Conservation (phyloP, 257 asterid genomes). For the Forsythia viridissima region DNA sequence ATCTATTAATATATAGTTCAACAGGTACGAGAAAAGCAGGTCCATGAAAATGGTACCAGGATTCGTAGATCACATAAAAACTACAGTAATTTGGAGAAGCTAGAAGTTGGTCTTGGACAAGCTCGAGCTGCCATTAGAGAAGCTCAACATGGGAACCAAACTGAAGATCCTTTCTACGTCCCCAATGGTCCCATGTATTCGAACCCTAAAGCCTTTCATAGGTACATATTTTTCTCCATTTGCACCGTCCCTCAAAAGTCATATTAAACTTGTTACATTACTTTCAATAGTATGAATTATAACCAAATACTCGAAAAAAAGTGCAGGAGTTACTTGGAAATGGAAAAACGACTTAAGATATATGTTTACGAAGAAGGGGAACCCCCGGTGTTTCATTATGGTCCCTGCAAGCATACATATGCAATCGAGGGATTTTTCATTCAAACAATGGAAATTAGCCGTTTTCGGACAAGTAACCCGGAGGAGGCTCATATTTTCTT, state of each 20-base stretch:
- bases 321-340: conserved; percentile 68
- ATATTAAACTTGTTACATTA: background rate
- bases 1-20: background rate
- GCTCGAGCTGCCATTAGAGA: conserved; percentile 56
- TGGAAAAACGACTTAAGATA: conserved; percentile 62
- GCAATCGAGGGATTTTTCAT: conserved; percentile 71
- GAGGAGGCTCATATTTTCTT: conserved; percentile 56
- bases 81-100: conserved; percentile 31
- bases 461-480: conserved; percentile 55
- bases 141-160: conserved; percentile 23
- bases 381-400: conserved; percentile 68
- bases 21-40: conserved; percentile 30
- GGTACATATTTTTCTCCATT: conserved; percentile 28
- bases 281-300: too few species aligned
- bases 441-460: conserved; percentile 46
- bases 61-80: conserved; percentile 16
- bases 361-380: conserved; percentile 73
- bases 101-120: conserved; percentile 51
- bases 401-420: conserved; percentile 65
- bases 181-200: conserved; percentile 68
- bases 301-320: background rate
- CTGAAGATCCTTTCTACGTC: conserved; percentile 42
- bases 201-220: conserved; percentile 56
- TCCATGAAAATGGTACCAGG: conserved; percentile 1
- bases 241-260: background rate